phyloP scores from a whole-genome alignment of 257 asterid species.

The Cordia subcordata region DNA sequence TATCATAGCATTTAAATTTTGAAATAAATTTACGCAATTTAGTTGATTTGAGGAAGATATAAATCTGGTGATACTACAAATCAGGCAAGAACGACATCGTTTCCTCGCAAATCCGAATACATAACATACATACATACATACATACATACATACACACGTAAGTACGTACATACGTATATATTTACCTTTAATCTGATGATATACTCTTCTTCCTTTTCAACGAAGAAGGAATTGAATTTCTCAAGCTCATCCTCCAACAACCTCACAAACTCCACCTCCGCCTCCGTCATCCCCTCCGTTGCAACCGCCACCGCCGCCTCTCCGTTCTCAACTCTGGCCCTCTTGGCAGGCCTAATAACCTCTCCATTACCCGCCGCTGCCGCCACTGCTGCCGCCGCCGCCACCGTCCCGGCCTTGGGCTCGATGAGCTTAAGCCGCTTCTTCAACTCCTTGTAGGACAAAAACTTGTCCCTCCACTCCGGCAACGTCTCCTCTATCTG shows the following conservation, averaged over 20 bases:
- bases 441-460: slow-evolving; percentile 89
- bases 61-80: too few relatives aligned
- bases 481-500: slow-evolving; percentile 95
- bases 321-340: slow-evolving; percentile 32
- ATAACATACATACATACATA: too few relatives aligned
- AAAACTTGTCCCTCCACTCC: slow-evolving; percentile 91
- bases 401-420: slow-evolving; percentile 30
- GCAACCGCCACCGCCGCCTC: slow-evolving; percentile 8
- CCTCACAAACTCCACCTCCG: slow-evolving; percentile 63
- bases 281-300: slow-evolving; percentile 51
- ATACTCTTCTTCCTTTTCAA: slow-evolving; percentile 86
- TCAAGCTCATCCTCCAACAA: slow-evolving; percentile 87
- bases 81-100: too few relatives aligned
- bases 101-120: too few relatives aligned
- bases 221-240: slow-evolving; percentile 81
- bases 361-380: neutral
- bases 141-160: too few relatives aligned
- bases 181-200: slow-evolving; percentile 75
- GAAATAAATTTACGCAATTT: too few relatives aligned
- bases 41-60: too few relatives aligned
- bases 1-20: too few relatives aligned
- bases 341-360: slow-evolving; percentile 39
- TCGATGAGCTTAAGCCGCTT: slow-evolving; percentile 66
- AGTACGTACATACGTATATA: too few relatives aligned
- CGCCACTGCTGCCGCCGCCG: slow-evolving; percentile 14